Evolutionary conservation across 345 rosid genomes (phyloP).

Genomic region (Angophora floribunda): DNA sequence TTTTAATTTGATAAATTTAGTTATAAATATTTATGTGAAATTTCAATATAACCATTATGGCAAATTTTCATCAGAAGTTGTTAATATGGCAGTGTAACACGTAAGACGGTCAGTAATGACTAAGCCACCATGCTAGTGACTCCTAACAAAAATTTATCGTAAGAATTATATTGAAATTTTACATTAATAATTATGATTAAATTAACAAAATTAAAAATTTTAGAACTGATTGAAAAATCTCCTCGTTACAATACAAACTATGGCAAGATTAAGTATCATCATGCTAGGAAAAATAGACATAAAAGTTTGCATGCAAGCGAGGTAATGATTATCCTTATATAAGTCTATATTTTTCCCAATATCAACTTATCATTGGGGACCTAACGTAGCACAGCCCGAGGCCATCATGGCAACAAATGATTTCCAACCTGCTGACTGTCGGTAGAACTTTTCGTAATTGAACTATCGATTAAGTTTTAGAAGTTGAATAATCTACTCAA

Average conservation of each 20-base stretch:
- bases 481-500: neutral
- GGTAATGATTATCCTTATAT: neutral
- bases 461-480: neutral
- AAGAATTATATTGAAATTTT: neutral
- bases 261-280: neutral
- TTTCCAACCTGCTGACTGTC: neutral
- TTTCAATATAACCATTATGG: fast-evolving
- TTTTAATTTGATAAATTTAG: neutral
- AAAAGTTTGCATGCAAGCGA: neutral
- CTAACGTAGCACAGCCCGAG: neutral
- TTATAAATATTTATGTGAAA: fast-evolving
- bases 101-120: neutral
- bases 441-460: neutral
- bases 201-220: neutral
- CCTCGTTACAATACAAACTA: neutral
- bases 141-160: fast-evolving
- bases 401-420: neutral
- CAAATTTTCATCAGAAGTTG: fast-evolving
- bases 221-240: neutral
- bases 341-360: neutral
- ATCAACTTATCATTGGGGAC: neutral
- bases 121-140: fast-evolving
- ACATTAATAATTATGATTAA: neutral
- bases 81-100: fast-evolving
- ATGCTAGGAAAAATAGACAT: neutral